Percentiles rank a stretch among this genome's conserved stretches.
Conservation (phyloP, 257 asterid species). For the Ligustrum vulgare region DNA sequence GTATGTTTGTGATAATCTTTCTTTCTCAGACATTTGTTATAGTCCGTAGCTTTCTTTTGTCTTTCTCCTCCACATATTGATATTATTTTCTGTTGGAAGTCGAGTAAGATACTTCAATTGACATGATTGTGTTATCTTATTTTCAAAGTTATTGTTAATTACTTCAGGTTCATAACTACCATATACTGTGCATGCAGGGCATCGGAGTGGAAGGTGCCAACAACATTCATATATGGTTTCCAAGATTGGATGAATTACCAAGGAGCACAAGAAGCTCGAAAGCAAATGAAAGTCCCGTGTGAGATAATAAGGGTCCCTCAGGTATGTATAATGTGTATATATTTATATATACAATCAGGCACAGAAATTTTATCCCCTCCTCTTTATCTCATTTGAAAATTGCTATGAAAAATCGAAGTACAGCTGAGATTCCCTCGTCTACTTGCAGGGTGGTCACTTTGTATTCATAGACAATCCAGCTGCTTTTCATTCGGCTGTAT, state of each 20-base stretch:
- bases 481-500: constrained; percentile 75
- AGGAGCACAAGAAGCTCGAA: constrained; percentile 74
- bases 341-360: neutral
- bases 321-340: no score
- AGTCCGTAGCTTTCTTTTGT: neutral
- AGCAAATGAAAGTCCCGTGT: constrained; percentile 72
- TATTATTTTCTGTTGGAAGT: neutral
- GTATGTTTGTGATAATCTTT: neutral
- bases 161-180: neutral
- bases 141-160: neutral
- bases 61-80: neutral
- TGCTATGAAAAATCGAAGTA: constrained; percentile 5
- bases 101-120: neutral
- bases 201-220: constrained; percentile 82
- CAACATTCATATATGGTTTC: constrained; percentile 69
- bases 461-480: constrained; percentile 65
- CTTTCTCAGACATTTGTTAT: neutral
- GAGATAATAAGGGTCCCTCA: constrained; percentile 77
- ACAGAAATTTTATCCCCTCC: neutral
- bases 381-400: no score
- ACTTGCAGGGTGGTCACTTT: constrained; percentile 74
- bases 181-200: constrained; percentile 46
- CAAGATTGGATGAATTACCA: constrained; percentile 82
- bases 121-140: neutral
- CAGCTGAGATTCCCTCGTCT: constrained; percentile 4